These are phyloP conservation scores for Ophiostoma himal-ulmi DNA, from an alignment of 2,329 filamentous ascomycete species.

Conservation along the genomic window DNA sequence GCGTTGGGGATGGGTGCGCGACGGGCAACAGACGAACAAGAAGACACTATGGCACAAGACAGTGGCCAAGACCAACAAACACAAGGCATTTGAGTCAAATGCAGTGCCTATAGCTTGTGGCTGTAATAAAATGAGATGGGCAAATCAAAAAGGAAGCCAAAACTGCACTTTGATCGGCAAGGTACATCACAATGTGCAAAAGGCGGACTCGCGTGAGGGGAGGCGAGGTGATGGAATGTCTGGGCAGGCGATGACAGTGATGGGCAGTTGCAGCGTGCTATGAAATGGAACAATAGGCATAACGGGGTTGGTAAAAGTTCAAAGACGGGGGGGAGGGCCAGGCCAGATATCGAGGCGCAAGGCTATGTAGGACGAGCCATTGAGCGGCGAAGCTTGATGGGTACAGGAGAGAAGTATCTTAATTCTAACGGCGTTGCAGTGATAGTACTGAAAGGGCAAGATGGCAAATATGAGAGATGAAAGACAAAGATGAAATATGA, in stretches of 20 bases:
- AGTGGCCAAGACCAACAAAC: not conserved
- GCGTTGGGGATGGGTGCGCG: not conserved
- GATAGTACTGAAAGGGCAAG: not conserved
- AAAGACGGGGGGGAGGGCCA: not conserved
- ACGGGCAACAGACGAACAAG: not conserved
- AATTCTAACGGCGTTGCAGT: not conserved
- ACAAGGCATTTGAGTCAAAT: not conserved
- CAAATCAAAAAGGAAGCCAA: not conserved
- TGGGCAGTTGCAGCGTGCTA: too few species aligned
- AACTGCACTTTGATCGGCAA: not conserved
- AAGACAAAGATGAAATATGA: not conserved
- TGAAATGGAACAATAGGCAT: too few species aligned
- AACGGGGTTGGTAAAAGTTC: not conserved
- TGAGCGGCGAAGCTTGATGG: not conserved
- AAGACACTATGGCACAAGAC: not conserved
- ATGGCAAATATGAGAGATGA: not conserved
- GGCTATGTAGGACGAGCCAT: not conserved
- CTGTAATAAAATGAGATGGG: not conserved
- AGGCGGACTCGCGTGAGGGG: not conserved
- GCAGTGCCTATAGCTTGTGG: not conserved
- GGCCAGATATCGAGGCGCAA: not conserved
- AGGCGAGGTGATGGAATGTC: not conserved
- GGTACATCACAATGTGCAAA: not conserved
- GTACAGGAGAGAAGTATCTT: not conserved
- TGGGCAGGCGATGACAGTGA: not conserved